Percentiles rank a stretch among this genome's conserved stretches.
Evolutionary conservation across 2,329 filamentous ascomycete species (phyloP).

Genomic region (Alternaria incomplexa): DNA sequence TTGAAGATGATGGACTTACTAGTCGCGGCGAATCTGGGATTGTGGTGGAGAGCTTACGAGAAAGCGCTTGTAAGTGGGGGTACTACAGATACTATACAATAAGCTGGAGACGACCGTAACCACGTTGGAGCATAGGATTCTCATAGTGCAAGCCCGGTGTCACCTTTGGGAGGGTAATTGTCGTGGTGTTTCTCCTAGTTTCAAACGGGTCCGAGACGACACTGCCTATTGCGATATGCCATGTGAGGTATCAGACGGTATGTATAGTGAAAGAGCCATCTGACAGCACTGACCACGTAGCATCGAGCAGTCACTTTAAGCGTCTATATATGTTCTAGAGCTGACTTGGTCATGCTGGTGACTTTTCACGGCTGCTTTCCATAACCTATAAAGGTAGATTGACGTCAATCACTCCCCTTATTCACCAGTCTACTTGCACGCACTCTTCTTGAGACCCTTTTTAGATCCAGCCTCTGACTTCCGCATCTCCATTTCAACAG

Average conservation of each 20-base stretch:
- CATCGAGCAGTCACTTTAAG: neutral
- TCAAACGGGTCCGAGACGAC: neutral
- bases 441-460: neutral
- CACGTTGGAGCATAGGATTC: neutral
- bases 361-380: neutral
- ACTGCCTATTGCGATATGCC: neutral
- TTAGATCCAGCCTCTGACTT: neutral
- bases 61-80: constrained; percentile 32
- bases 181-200: neutral
- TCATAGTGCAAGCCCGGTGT: neutral
- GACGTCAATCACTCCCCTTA: neutral
- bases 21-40: constrained; percentile 86
- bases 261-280: neutral
- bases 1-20: constrained; percentile 94
- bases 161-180: neutral
- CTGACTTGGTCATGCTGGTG: neutral
- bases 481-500: neutral
- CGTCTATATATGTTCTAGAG: neutral
- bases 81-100: neutral
- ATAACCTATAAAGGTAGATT: neutral
- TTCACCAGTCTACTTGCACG: neutral
- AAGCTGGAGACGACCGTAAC: neutral
- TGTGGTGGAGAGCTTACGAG: constrained; percentile 94
- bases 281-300: neutral
- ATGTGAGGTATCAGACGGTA: neutral